Evolutionary conservation across 2,329 filamentous ascomycete species (phyloP).

Genomic region (Botrytis tulipae): DNA sequence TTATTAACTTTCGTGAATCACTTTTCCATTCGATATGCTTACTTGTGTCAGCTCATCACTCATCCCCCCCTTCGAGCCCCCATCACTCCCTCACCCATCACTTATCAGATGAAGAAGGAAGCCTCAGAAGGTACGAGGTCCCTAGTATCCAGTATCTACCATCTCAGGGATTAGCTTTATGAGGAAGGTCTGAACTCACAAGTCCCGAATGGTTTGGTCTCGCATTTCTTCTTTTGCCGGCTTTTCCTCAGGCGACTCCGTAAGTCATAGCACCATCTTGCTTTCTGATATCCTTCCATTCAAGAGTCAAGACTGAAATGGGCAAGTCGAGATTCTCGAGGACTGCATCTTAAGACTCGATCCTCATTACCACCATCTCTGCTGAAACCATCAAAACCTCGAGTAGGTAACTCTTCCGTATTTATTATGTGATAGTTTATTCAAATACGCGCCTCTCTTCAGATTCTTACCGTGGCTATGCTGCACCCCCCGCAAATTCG

Average conservation of each 20-base stretch:
- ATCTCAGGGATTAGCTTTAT: neutral
- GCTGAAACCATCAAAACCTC: neutral
- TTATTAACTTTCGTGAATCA: neutral
- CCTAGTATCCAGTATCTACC: neutral
- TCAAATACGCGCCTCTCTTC: neutral
- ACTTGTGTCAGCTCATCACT: neutral
- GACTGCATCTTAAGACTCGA: neutral
- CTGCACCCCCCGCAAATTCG: neutral
- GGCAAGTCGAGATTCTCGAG: neutral
- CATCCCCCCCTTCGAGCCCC: no score
- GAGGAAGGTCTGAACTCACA: slow-evolving; percentile 1
- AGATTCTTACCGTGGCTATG: slow-evolving; percentile 2
- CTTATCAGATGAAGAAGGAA: neutral
- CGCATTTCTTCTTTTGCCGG: neutral
- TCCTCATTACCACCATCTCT: neutral
- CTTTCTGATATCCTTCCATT: neutral
- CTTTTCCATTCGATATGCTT: neutral
- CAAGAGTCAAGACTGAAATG: neutral
- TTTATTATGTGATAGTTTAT: neutral
- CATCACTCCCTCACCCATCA: neutral
- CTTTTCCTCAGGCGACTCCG: neutral
- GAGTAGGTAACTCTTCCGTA: neutral
- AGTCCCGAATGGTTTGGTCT: neutral
- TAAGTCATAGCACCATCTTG: neutral
- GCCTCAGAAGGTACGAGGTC: neutral